A percentile compares a stretch with the other conserved stretches of the same genome.
Evolutionary conservation across 345 rosid genomes (phyloP).

Genomic region (Xanthoceras sorbifolium): DNA sequence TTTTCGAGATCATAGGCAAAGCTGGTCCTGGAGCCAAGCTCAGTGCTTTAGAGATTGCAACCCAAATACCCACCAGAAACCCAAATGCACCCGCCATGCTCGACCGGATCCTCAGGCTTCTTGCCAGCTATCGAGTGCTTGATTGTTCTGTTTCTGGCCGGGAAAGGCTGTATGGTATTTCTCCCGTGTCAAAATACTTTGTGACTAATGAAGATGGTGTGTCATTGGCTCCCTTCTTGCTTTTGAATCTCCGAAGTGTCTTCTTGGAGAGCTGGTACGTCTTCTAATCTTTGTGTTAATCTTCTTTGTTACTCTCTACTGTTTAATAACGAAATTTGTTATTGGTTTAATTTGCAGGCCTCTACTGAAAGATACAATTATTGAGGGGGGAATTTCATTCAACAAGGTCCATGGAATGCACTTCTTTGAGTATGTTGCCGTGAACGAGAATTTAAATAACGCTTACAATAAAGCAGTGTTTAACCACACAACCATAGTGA

Average conservation of each 20-base stretch:
- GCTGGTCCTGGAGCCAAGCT: constrained; percentile 19
- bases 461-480: too few species aligned
- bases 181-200: constrained; percentile 27
- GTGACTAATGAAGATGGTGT: constrained; percentile 3
- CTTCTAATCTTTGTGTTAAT: constrained; percentile 31
- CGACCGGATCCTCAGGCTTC: constrained; percentile 25
- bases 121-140: constrained; percentile 32
- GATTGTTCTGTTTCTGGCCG: constrained; percentile 9
- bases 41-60: constrained; percentile 27
- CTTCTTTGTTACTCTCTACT: neutral
- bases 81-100: too few species aligned
- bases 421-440: too few species aligned
- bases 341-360: too few species aligned
- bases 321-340: too few species aligned
- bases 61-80: constrained; percentile 1
- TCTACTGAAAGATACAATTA: too few species aligned
- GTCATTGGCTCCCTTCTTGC: neutral
- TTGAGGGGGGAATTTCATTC: too few species aligned
- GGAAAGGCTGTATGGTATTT: constrained; percentile 20
- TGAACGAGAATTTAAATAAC: too few species aligned
- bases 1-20: constrained; percentile 32
- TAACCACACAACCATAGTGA: too few species aligned
- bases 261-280: neutral
- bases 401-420: too few species aligned
- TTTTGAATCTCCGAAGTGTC: neutral